A percentile compares a stretch with the other conserved stretches of the same genome.
Conservation (phyloP, 2,329 filamentous ascomycete species). For the Arthrobotrys pseudoclavata region DNA sequence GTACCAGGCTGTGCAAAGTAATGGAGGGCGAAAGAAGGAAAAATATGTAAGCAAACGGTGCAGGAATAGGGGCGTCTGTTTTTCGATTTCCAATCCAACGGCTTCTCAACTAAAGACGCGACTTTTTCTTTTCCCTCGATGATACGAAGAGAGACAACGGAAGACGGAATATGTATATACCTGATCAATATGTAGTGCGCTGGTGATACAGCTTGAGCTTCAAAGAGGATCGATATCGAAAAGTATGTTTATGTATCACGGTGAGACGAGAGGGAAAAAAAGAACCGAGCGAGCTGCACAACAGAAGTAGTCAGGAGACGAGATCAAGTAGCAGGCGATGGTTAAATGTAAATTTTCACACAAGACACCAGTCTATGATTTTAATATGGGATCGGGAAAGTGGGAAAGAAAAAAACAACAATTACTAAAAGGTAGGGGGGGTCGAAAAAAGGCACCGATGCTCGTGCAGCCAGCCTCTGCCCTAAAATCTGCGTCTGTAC, state of each 20-base stretch:
- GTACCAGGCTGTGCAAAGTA: conserved; percentile 40
- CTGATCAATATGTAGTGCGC: conserved; percentile 16
- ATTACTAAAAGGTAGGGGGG: conserved; percentile 10
- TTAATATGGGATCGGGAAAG: conserved; percentile 37
- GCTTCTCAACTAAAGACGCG: conserved; percentile 11
- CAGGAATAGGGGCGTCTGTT: conserved; percentile 54
- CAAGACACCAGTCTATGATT: conserved; percentile 22
- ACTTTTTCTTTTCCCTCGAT: neutral
- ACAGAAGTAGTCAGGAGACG: conserved; percentile 48
- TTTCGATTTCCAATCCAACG: conserved; percentile 38
- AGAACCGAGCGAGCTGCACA: conserved; percentile 48
- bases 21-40: conserved; percentile 43
- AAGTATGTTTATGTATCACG: conserved; percentile 24
- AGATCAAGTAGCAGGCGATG: conserved; percentile 30
- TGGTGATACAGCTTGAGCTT: conserved; percentile 38
- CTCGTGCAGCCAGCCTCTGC: conserved; percentile 34
- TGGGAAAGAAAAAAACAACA: conserved; percentile 39
- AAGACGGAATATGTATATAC: neutral
- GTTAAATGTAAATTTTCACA: conserved; percentile 43
- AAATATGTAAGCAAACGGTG: conserved; percentile 53
- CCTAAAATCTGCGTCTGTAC: conserved; percentile 42
- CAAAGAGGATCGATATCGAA: conserved; percentile 5
- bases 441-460: conserved; percentile 17
- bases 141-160: neutral
- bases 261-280: conserved; percentile 30